Evolutionary conservation across 495 filamentous ascomycete species (phyloP).

Genomic region (Lophium mytilinum): DNA sequence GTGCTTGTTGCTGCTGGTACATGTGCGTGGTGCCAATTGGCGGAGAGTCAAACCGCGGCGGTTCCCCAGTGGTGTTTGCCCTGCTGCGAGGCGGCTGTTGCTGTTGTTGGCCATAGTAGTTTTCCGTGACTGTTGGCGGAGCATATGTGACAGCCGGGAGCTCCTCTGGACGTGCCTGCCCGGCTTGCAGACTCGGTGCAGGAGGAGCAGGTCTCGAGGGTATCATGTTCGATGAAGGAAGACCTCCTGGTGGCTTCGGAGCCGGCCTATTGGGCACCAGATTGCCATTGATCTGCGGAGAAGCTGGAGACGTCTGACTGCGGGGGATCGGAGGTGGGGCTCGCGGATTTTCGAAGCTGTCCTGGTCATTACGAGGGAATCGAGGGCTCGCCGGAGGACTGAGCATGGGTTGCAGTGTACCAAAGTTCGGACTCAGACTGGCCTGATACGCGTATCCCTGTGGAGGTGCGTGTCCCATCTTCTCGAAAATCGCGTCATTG

Average conservation of each 20-base stretch:
- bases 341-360: conserved; percentile 94
- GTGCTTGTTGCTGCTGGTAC: conserved; percentile 82
- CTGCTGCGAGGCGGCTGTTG: conserved; percentile 38
- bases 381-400: conserved; percentile 86
- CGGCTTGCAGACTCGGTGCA: conserved; percentile 24
- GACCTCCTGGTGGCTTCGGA: conserved; percentile 49
- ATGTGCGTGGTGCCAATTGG: conserved; percentile 40
- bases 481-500: conserved; percentile 87
- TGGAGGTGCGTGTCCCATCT: conserved; percentile 73
- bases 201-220: conserved; percentile 38
- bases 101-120: conserved; percentile 32
- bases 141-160: conserved; percentile 28
- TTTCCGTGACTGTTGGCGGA: conserved; percentile 35
- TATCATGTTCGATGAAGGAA: conserved; percentile 28
- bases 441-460: conserved; percentile 42
- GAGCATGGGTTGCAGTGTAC: conserved; percentile 52
- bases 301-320: conserved; percentile 41
- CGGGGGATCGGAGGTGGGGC: conserved; percentile 84
- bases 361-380: conserved; percentile 83
- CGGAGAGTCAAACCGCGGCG: conserved; percentile 21
- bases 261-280: conserved; percentile 58
- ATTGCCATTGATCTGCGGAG: conserved; percentile 49
- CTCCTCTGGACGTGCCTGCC: conserved; percentile 23
- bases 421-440: conserved; percentile 37
- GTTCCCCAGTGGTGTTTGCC: conserved; percentile 31